phyloP scores from a whole-genome alignment of 2,329 filamentous ascomycete species.

The Stemphylium lycopersici region DNA sequence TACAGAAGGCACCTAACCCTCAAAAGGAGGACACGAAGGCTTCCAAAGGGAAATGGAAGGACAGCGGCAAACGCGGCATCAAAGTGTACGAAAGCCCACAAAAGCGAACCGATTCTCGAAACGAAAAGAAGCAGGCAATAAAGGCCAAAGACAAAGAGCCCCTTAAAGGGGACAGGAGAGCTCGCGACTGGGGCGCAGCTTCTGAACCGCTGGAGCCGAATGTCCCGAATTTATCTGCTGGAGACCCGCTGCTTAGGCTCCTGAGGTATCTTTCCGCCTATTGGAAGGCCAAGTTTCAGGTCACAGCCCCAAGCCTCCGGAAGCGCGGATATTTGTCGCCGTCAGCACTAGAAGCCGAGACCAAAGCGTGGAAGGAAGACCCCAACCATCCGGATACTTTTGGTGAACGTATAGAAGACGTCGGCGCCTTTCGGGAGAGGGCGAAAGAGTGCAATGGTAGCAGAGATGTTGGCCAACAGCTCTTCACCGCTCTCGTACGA shows the following conservation, averaged over 20 bases:
- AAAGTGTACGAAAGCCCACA: conserved; percentile 35
- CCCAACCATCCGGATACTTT: conserved; percentile 67
- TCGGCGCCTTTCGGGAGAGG: conserved; percentile 70
- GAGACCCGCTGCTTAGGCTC: conserved; percentile 79
- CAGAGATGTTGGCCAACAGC: conserved; percentile 83
- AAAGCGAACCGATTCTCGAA: conserved; percentile 13
- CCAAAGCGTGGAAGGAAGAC: conserved; percentile 70
- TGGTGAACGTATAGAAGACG: conserved; percentile 74
- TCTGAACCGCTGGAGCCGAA: conserved; percentile 74
- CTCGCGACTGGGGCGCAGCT: conserved; percentile 73
- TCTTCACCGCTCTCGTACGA: conserved; percentile 85
- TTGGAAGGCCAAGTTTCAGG: conserved; percentile 84
- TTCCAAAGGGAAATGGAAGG: conserved; percentile 45
- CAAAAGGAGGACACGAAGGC: conserved; percentile 60
- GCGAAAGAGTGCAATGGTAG: conserved; percentile 79
- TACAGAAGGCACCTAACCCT: conserved; percentile 62
- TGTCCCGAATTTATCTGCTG: conserved; percentile 76
- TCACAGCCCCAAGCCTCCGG: conserved; percentile 79
- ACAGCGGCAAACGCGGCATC: conserved; percentile 50
- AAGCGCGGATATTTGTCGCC: conserved; percentile 88
- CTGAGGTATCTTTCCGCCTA: conserved; percentile 78
- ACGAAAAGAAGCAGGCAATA: conserved; percentile 15
- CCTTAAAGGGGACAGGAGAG: conserved; percentile 51
- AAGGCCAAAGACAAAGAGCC: conserved; percentile 41
- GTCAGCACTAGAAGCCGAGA: conserved; percentile 74